Evolutionary conservation across 2,329 filamentous ascomycete genomes (phyloP), one percentile per base, ranked within the genome.

Genomic region (Penicillium sp.): DNA sequence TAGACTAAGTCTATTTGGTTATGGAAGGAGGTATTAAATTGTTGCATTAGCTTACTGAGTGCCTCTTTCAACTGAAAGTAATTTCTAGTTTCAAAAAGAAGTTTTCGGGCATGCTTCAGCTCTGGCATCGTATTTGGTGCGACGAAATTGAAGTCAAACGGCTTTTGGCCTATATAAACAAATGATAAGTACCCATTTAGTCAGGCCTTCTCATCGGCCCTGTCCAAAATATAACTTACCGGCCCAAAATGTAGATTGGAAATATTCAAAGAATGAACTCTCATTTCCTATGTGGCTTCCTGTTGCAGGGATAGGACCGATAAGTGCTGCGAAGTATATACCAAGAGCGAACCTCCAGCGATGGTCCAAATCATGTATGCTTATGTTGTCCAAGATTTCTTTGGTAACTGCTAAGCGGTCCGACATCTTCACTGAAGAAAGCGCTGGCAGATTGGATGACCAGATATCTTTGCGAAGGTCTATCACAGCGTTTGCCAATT

Each of bases 271-370:
- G 19, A 25, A 26, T 13, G 9, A 4, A 16, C 16, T 8, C 15
- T 26, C 19, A 35, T 35, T 13, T 35, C 15, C 19, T 9, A 4
- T 15, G 7, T 23, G 21, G 7, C 11, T 11, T 23, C 11, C 21
- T 15, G n/a, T 35, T 9, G 19, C 15, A 10, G n/a, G 14, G 11
- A 19, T 15, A 19, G 16, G 20, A 8, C 40, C 33, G 19, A 29
- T 43, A 3, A 43, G 21, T 15, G 29, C 28, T 33, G 40, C 21
- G 17, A 43, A 34, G 13, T 43, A 38, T 4, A 43, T 25, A 9
- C 34, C 40, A 29, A 43, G 21, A 18, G 40, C 28, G 28, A 33
- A 43, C 23, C 29, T 33, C 40, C 34, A 43, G 28, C 19, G 13
- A 3, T 34, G 34, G 29, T 15, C n/a, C 23, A 43, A 4, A 17